These are phyloP conservation scores for Caryocar brasiliense DNA, from an alignment of 441 rosid genomes.

Conservation along the genomic window DNA sequence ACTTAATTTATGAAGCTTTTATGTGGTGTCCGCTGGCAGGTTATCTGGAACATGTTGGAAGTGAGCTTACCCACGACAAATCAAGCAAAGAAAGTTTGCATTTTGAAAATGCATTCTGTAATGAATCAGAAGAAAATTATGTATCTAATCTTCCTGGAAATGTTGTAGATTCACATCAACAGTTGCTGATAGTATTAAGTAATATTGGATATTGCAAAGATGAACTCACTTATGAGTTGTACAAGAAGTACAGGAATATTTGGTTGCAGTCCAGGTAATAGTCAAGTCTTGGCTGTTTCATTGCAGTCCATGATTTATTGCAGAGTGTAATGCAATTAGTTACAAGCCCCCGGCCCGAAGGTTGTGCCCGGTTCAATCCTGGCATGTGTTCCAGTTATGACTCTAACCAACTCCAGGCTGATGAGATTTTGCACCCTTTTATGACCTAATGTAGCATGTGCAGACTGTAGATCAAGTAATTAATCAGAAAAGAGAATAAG, in stretches of 20 bases:
- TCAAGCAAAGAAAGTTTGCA: constrained; percentile 42
- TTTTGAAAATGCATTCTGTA: constrained; percentile 55
- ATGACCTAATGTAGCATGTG: no score
- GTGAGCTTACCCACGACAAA: constrained; percentile 55
- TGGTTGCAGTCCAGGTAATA: constrained; percentile 71
- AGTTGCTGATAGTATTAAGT: constrained; percentile 71
- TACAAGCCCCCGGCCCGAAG: neutral
- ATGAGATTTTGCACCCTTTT: no score
- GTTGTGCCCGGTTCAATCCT: neutral
- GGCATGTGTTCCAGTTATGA: neutral
- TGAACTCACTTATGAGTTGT: constrained; percentile 73
- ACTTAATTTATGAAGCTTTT: constrained; percentile 3
- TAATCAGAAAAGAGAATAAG: neutral
- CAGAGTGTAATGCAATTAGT: neutral
- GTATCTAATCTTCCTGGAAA: constrained; percentile 48
- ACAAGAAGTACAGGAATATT: constrained; percentile 63
- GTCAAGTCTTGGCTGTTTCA: constrained; percentile 1
- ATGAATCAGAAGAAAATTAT: constrained; percentile 33
- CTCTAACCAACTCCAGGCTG: no score
- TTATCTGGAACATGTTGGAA: constrained; percentile 71
- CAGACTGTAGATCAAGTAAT: neutral
- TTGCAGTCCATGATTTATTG: neutral
- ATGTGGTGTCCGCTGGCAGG: constrained; percentile 33
- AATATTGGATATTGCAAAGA: constrained; percentile 97
- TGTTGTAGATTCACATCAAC: constrained; percentile 64